These are phyloP conservation scores for Aspergillus sp. DNA, from an alignment of 2,329 filamentous ascomycete species.

Conservation along the genomic window DNA sequence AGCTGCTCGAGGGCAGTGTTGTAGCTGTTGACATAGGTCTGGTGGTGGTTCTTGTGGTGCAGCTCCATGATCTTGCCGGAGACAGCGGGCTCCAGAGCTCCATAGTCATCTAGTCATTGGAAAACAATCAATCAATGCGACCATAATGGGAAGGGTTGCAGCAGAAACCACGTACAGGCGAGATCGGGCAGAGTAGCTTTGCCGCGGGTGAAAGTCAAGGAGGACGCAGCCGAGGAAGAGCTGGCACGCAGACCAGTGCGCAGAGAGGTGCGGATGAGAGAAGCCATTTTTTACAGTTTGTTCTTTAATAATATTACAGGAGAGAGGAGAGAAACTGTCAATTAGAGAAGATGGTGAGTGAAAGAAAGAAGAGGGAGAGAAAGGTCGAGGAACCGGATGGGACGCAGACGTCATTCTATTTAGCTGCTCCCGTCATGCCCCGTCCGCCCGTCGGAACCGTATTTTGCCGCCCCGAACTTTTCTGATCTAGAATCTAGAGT, in stretches of 20 bases:
- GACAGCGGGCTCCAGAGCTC: conserved; percentile 81
- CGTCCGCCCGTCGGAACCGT: conserved; percentile 16
- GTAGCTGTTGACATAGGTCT: conserved; percentile 88
- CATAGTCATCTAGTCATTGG: conserved; percentile 78
- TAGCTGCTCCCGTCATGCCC: conserved; percentile 8
- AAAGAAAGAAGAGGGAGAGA: conserved; percentile 9
- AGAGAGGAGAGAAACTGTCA: conserved; percentile 4
- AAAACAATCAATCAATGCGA: background rate
- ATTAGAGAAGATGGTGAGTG: conserved; percentile 7
- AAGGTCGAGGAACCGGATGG: conserved; percentile 9
- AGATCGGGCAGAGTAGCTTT: conserved; percentile 95
- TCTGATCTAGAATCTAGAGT: background rate
- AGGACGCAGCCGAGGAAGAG: conserved; percentile 59
- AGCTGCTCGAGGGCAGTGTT: conserved; percentile 77
- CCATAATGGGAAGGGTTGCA: background rate
- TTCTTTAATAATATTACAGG: conserved; percentile 11
- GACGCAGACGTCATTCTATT: conserved; percentile 24
- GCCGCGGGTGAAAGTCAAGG: conserved; percentile 74
- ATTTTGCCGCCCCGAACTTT: conserved; percentile 24
- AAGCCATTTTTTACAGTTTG: conserved; percentile 61
- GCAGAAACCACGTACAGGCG: conserved; percentile 57
- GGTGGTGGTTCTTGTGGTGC: conserved; percentile 91
- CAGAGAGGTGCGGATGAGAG: conserved; percentile 70
- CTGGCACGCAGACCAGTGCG: conserved; percentile 71
- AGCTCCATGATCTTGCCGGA: conserved; percentile 95